A percentile compares a stretch with the other conserved stretches of the same genome.
phyloP scores from a whole-genome alignment of 1,284 basidiomycete genomes.

The Polyporus tsugae region DNA sequence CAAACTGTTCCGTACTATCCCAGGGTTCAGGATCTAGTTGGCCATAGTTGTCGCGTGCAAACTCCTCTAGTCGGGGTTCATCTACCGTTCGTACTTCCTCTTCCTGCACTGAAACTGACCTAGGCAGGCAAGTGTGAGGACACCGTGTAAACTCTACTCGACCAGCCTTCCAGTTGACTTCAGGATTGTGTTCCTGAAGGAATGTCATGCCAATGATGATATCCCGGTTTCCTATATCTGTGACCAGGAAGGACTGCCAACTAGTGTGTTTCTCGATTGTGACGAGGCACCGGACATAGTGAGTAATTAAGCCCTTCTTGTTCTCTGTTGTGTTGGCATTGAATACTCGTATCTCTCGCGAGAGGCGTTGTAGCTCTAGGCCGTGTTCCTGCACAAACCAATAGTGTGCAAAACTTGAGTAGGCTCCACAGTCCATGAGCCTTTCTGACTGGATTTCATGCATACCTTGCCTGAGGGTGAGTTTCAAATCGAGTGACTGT shows the following conservation, averaged over 20 bases:
- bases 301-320: no score
- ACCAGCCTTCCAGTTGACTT: slow-evolving; percentile 14
- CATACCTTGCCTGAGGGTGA: no score
- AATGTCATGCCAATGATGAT: slow-evolving; percentile 13
- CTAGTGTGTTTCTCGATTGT: neutral
- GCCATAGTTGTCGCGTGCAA: neutral
- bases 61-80: slow-evolving; percentile 1
- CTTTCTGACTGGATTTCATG: no score
- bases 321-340: no score
- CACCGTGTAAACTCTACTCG: slow-evolving; percentile 18
- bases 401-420: no score
- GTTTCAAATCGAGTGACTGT: no score
- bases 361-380: no score
- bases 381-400: no score
- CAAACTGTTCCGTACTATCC: neutral
- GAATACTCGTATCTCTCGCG: no score
- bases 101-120: neutral
- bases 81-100: slow-evolving; percentile 4
- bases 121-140: slow-evolving; percentile 15
- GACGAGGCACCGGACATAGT: no score
- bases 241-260: neutral
- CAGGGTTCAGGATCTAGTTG: neutral
- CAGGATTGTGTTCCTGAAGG: slow-evolving; percentile 14
- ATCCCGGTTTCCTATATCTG: slow-evolving; percentile 11
- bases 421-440: no score